These are phyloP conservation scores for Lonicera japonica DNA, from an alignment of 129 eudicot species.

Conservation along the genomic window DNA sequence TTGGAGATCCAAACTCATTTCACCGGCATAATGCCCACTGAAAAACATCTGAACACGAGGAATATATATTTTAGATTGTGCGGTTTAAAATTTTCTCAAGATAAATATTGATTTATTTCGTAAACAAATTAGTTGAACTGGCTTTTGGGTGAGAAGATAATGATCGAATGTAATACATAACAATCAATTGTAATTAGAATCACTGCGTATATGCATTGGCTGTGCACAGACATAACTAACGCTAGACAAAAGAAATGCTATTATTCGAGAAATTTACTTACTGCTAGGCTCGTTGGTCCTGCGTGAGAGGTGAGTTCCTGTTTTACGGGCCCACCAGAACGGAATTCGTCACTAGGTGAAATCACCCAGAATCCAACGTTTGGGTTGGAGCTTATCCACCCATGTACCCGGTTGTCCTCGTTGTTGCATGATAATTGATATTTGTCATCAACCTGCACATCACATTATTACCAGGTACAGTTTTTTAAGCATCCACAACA, in stretches of 20 bases:
- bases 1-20: background rate
- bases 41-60: constrained; percentile 6
- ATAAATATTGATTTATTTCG: too few relatives aligned
- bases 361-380: constrained; percentile 2
- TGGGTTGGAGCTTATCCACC: background rate
- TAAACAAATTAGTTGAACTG: too few relatives aligned
- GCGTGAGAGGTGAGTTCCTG: constrained; percentile 20
- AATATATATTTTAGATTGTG: too few relatives aligned
- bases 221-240: too few relatives aligned
- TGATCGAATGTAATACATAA: too few relatives aligned
- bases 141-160: too few relatives aligned
- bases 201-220: background rate
- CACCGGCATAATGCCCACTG: constrained; percentile 18
- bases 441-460: constrained; percentile 6
- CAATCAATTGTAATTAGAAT: background rate
- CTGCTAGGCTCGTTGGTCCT: constrained; percentile 9
- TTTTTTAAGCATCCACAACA: background rate
- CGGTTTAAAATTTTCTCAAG: background rate
- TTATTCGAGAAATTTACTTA: background rate
- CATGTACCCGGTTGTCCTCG: background rate
- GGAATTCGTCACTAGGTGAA: background rate
- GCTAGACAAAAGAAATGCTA: background rate
- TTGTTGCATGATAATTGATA: constrained; percentile 2
- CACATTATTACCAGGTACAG: too few relatives aligned
- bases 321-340: constrained; percentile 6